phyloP scores from a whole-genome alignment of 2,329 filamentous ascomycete genomes.

The Didymella pomorum region DNA sequence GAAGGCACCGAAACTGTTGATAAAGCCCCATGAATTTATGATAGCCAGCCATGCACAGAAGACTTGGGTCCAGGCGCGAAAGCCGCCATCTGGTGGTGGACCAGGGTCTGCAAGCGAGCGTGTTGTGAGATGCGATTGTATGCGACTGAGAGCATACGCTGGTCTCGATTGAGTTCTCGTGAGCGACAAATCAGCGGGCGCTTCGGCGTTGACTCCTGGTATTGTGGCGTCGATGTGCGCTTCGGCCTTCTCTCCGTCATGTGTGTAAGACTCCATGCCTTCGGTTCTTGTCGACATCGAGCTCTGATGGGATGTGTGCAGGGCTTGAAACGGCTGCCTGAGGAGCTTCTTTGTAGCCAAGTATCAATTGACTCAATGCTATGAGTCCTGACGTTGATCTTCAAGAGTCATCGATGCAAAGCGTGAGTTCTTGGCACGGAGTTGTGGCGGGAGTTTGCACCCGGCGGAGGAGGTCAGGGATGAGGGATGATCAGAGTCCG shows the following conservation, averaged over 20 bases:
- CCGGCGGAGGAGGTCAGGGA: not conserved
- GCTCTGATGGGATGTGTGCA: not conserved
- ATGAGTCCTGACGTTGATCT: not conserved
- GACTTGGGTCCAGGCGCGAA: conserved; percentile 44
- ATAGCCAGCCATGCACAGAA: conserved; percentile 44
- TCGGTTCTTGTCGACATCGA: not conserved
- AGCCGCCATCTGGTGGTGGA: conserved; percentile 52
- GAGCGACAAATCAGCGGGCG: conserved; percentile 13
- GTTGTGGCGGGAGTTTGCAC: not conserved
- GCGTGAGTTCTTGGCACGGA: conserved; percentile 4
- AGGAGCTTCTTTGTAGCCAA: not conserved
- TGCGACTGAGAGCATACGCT: conserved; percentile 30
- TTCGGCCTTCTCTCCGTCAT: conserved; percentile 24
- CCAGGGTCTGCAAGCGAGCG: conserved; percentile 37
- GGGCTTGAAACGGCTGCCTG: too few relatives aligned
- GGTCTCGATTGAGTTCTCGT: conserved; percentile 26
- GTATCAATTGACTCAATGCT: not conserved
- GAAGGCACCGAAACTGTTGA: conserved; percentile 56
- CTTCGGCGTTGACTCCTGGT: conserved; percentile 11
- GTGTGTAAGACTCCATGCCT: not conserved
- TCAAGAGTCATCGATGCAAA: conserved; percentile 12
- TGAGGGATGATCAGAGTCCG: not conserved
- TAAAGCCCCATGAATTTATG: conserved; percentile 51
- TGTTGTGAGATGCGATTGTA: conserved; percentile 49
- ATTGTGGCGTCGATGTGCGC: conserved; percentile 7